These are phyloP conservation scores for Orbilia oligospora DNA, from an alignment of 2,329 filamentous ascomycete species.

Conservation along the genomic window DNA sequence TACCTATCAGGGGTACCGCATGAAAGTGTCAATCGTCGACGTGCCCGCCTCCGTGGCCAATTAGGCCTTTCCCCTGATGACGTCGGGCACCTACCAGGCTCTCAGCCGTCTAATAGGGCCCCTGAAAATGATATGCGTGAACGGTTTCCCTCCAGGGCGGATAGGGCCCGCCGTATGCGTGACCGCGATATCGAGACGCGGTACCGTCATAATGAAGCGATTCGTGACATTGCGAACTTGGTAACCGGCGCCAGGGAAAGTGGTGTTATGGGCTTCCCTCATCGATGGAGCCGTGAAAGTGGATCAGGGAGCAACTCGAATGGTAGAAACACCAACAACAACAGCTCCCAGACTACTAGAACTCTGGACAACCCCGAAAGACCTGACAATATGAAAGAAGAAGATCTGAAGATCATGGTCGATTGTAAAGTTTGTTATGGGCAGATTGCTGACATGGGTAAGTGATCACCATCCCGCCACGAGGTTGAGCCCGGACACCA, in stretches of 20 bases:
- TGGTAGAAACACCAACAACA: conserved; percentile 23
- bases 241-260: conserved; percentile 37
- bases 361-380: conserved; percentile 55
- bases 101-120: not conserved
- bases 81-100: not conserved
- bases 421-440: conserved; percentile 61
- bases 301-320: not conserved
- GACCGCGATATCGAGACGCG: conserved; percentile 40
- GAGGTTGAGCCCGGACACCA: too few species aligned
- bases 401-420: conserved; percentile 60
- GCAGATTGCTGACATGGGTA: conserved; percentile 59
- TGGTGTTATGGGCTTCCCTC: conserved; percentile 47
- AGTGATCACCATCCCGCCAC: not conserved
- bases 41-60: conserved; percentile 39
- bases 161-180: conserved; percentile 37
- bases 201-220: conserved; percentile 44
- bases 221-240: conserved; percentile 51
- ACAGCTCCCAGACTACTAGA: conserved; percentile 17
- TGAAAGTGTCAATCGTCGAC: conserved; percentile 27
- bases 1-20: conserved; percentile 37
- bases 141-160: not conserved
- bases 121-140: conserved; percentile 31
- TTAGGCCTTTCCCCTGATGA: conserved; percentile 27
- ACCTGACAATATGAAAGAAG: conserved; percentile 61
- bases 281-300: conserved; percentile 38